Conservation (phyloP, 495 filamentous ascomycete species). For the Hypoxylon lienhwacheense region DNA sequence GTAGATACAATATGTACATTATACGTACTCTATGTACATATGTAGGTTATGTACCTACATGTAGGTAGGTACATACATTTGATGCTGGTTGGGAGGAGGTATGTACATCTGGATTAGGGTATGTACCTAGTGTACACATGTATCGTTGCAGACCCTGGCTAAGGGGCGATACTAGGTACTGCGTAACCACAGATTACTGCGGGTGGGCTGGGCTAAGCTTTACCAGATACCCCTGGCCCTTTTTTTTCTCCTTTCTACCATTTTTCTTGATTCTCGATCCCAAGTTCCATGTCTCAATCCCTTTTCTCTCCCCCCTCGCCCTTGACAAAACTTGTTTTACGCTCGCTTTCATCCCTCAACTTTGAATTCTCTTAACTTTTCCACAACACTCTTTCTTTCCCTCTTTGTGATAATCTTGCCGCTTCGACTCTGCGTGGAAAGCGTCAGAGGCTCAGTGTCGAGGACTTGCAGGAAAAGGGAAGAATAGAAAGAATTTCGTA, state of each 20-base stretch:
- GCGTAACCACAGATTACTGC: conserved; percentile 15
- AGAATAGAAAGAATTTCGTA: conserved; percentile 9
- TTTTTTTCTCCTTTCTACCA: conserved; percentile 38
- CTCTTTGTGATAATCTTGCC: conserved; percentile 28
- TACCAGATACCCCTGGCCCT: conserved; percentile 25
- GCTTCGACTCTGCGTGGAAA: conserved; percentile 31
- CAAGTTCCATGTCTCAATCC: conserved; percentile 32
- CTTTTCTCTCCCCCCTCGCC: conserved; percentile 32
- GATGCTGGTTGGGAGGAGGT: too few relatives aligned
- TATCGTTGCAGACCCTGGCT: conserved; percentile 13
- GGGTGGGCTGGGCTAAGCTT: conserved; percentile 31
- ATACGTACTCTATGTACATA: too few relatives aligned
- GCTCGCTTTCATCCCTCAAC: conserved; percentile 35
- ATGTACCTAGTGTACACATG: background rate
- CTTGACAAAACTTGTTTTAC: conserved; percentile 39
- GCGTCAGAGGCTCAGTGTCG: conserved; percentile 17
- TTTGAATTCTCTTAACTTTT: conserved; percentile 29
- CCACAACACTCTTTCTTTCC: conserved; percentile 27
- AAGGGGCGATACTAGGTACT: conserved; percentile 17
- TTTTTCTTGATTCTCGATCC: conserved; percentile 40
- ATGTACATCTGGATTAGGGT: too few relatives aligned
- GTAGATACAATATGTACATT: too few relatives aligned
- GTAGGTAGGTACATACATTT: too few relatives aligned
- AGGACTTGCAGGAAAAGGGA: conserved; percentile 17
- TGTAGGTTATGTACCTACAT: too few relatives aligned